Base-by-base conservation (phyloP, 257 asterid species). In the Solanum paucissectum region DNA sequence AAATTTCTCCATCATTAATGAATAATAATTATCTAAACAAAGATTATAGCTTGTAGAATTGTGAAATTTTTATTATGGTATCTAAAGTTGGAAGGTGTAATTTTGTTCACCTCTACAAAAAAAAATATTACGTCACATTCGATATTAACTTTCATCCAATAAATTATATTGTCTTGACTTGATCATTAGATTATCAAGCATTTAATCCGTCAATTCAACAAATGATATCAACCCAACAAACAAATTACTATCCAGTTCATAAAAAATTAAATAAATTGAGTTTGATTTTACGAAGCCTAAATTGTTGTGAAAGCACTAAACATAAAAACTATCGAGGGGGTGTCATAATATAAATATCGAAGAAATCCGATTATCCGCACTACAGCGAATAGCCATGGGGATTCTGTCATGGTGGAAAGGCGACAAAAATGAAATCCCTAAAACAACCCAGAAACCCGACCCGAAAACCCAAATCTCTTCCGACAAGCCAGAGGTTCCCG, bases 401-500 rank as follows among this genome's bases (percentile, higher is more conserved):
- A 85, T 85, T 66, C 81, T 85, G 7, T 85, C 87, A 27, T 87
- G 92, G 92, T 90, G 85, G 52, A 90, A 27, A 86, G 89, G 89
- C 40, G 76, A 87, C 92, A 82, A 66, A 33, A 87, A 88, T 12
- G 84, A 62, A 25, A 9, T 86, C 25, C 44, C 86, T 2, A 49
- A 88, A 23, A 12, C 88, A 42, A 20, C 83, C 21, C 87, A 83
- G 13, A 88, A 89, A 34, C 60, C 93, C 90, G 93, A 87, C 46
- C 90, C 93, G 62, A 92, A 91, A 11, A 34, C 92, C 12, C 91
- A 89, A 13, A 6, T 90, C 8, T 6, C 88, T 16, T 42, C 90
- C 74, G 93, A 92, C 86, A 92, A 46, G 7, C 93, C 94, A 18
- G 97, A 92, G 87, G 94, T 74, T 18, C 93, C 96, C 9, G 97